Evolutionary conservation across 305 asterid genomes (phyloP), one percentile per base, ranked within the genome.

Genomic region (Caryopteris hybrid): DNA sequence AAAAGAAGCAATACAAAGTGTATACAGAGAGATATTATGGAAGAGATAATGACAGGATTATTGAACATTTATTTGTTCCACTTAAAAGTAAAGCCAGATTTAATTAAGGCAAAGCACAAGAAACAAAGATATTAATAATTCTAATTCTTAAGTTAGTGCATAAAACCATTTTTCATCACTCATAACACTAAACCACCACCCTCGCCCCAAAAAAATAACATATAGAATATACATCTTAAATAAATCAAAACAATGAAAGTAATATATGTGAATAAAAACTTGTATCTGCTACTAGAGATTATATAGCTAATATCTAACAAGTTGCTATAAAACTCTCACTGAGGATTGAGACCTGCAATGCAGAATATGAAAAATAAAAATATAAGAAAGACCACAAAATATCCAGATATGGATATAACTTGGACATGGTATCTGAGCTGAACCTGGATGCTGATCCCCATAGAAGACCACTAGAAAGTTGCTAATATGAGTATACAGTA

Each of bases 121-220:
- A 57, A 17, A 34, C 34, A 34, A 34, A 38, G 25, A 52, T 29
- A 39, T 12, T 23, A 62, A 29, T 47, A 38, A 70, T 50, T 48
- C 63, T 4, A 25, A 16, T 13, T 34, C 20, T 50, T 16, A 12
- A 16, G 50, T 16, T 17, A 50, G 17, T 2, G 51, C 60, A 70
- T 17, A n/a, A 13, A 50, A 23, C 62, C 66, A 36, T 60, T 50
- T 48, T 64, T 58, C 8, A 52, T 67, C 50, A 46, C n/a, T n/a
- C 27, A 31, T 33, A 45, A 27, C 11, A 25, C 27, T 1, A 1
- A 18, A 4, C 34, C 29, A 31, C 17, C n/a, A n/a, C n/a, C n/a
- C n/a, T n/a, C n/a, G n/a, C n/a, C n/a, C n/a, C n/a, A n/a, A n/a
- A n/a, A n/a, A n/a, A n/a, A n/a, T n/a, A n/a, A n/a, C n/a, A n/a